Conservation (phyloP, 2,329 filamentous ascomycete species). For the Cytospora leucostoma region DNA sequence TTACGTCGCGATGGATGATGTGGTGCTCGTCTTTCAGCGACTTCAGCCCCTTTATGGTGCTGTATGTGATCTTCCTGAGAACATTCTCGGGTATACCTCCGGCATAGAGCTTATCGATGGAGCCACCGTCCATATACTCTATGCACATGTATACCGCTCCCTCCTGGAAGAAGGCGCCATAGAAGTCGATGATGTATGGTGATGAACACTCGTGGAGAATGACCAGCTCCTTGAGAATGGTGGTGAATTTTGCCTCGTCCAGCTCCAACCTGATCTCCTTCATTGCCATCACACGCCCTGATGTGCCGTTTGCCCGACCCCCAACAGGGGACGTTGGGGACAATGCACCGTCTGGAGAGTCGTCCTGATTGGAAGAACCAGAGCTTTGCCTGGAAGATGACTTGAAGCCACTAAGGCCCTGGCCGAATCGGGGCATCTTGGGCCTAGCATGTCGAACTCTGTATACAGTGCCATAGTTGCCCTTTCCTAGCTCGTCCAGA, state of each 20-base stretch:
- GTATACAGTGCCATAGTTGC: conserved; percentile 98
- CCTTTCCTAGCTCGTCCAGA: conserved; percentile 90
- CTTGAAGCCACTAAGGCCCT: conserved; percentile 56
- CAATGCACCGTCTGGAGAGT: conserved; percentile 34
- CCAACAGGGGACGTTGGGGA: conserved; percentile 33
- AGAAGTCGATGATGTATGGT: conserved; percentile 97
- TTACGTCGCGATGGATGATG: conserved; percentile 98
- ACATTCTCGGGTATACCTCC: conserved; percentile 89
- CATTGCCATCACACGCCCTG: conserved; percentile 94
- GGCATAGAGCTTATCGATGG: conserved; percentile 91
- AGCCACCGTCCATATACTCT: conserved; percentile 98
- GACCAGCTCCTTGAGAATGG: conserved; percentile 96
- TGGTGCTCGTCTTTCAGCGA: conserved; percentile 96
- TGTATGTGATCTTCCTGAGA: conserved; percentile 84
- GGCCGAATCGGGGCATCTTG: conserved; percentile 57
- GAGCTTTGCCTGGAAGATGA: conserved; percentile 40
- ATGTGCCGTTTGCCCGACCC: conserved; percentile 47
- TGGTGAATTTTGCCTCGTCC: conserved; percentile 94
- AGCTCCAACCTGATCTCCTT: conserved; percentile 96
- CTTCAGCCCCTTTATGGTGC: conserved; percentile 89
- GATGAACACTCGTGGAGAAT: conserved; percentile 93
- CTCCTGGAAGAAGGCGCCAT: conserved; percentile 98
- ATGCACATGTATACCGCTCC: conserved; percentile 99
- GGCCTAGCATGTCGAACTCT: conserved; percentile 85
- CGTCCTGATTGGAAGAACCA: conserved; percentile 39